Base-by-base conservation (phyloP, 257 asterid genomes). In the Mentha longifolia region DNA sequence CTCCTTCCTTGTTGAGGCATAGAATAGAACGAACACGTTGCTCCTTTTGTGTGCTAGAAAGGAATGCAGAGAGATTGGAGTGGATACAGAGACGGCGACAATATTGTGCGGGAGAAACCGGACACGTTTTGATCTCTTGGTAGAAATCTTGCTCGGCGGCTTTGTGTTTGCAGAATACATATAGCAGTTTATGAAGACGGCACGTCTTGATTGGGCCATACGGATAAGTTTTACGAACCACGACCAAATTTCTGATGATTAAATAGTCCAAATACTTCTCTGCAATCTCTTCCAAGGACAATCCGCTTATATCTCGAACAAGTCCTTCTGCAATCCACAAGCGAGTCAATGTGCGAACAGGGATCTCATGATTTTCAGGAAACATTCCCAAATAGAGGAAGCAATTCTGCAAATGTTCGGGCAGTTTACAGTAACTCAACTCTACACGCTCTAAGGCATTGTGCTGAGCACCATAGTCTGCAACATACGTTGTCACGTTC, bases 321-420 rank as follows among this genome's bases (percentile, higher is more conserved):
- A 52, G 33, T 52, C 59, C 33, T 52, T 52, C 59, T 20, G 59
- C 59, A 52, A 52, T 20, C 59, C 59, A 52, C 33, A 52, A 20
- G 1, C 33, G 59, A 7, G 33, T 9, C 59, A 52, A 20, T 52
- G 31, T 19, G 31, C 33, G 15, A 20, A 20, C 31, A 8, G 31
- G 6, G 33, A 52, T 52, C 33, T 52, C 59, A 8, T 20, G 33
- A 5, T 28, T 28, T 52, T 52, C 14, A 19, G 59, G 59, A 52
- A 52, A 52, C 33, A 52, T 12, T 16, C 59, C 59, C 59, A 50
- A 50, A 50, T 50, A 50, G 6, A 50, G 57, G 57, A 50, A 16
- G 57, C 57, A 50, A 16, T 50, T 9, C 12, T 7, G 31, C 59
- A 20, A 17, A 6, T 4, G 10, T 17, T 7, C 5, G 9, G 31